Evolutionary conservation across 1,284 basidiomycete species (phyloP).

Genomic region (Fereydounia khargensis): DNA sequence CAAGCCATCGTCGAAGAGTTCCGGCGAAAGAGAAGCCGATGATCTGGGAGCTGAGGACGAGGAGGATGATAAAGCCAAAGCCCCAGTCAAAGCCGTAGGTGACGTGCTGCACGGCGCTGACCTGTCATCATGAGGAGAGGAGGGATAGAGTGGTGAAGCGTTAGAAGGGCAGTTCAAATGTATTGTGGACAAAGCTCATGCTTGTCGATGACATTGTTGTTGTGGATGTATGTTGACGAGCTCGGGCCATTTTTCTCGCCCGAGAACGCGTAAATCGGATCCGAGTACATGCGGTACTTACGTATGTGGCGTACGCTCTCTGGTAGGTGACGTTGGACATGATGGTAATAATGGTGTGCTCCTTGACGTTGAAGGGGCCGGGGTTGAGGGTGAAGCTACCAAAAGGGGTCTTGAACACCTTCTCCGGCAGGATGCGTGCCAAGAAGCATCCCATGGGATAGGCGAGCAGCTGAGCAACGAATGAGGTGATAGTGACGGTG

Average conservation of each 20-base stretch:
- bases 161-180: no score
- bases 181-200: no score
- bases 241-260: no score
- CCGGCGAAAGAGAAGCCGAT: constrained; percentile 49
- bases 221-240: no score
- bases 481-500: constrained; percentile 34
- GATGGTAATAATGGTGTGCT: constrained; percentile 44
- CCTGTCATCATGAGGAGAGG: no score
- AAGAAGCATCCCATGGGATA: constrained; percentile 39
- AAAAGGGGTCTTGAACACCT: constrained; percentile 20
- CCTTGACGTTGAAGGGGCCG: constrained; percentile 51
- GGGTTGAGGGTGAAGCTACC: constrained; percentile 44
- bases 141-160: no score
- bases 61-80: constrained; percentile 60
- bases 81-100: constrained; percentile 34
- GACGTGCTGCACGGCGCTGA: constrained; percentile 37
- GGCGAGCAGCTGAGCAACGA: constrained; percentile 36
- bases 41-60: constrained; percentile 60
- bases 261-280: no score
- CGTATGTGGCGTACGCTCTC: constrained; percentile 58
- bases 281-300: no score
- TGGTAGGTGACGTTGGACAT: constrained; percentile 53
- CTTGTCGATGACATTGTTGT: no score
- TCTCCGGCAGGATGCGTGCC: constrained; percentile 32
- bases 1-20: constrained; percentile 43